Percentiles rank a stretch among this genome's conserved stretches.
Evolutionary conservation across 2,329 filamentous ascomycete species (phyloP).

Genomic region (Ambrosiella xylebori): DNA sequence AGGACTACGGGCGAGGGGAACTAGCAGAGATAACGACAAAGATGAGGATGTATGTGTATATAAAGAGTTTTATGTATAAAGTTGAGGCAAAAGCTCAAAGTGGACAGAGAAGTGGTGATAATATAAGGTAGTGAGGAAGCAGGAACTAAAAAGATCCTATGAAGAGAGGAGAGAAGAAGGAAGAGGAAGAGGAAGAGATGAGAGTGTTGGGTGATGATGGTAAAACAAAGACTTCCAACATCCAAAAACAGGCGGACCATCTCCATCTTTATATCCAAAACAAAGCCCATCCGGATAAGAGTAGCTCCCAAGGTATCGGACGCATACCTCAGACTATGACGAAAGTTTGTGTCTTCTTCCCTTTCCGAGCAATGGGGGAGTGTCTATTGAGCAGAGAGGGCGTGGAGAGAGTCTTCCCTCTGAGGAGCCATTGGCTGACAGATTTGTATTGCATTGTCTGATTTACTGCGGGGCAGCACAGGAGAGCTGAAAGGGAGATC

Average conservation of each 20-base stretch:
- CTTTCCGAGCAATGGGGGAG: no score
- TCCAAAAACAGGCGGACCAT: not conserved
- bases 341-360: no score
- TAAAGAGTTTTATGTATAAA: not conserved
- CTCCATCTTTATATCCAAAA: not conserved
- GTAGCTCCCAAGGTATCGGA: no score
- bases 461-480: no score
- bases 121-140: not conserved
- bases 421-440: no score
- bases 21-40: constrained; percentile 3
- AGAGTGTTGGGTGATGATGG: not conserved
- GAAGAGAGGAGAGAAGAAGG: not conserved
- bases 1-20: not conserved
- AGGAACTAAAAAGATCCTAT: not conserved
- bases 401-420: no score
- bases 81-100: not conserved
- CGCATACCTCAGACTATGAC: no score
- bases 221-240: not conserved
- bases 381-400: no score
- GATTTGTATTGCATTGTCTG: no score
- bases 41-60: not conserved
- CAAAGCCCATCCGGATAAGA: no score
- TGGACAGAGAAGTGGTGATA: not conserved
- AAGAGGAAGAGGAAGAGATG: not conserved
- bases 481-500: no score